phyloP scores from a whole-genome alignment of 345 rosid species.

The Pseudoturritis turrita region DNA sequence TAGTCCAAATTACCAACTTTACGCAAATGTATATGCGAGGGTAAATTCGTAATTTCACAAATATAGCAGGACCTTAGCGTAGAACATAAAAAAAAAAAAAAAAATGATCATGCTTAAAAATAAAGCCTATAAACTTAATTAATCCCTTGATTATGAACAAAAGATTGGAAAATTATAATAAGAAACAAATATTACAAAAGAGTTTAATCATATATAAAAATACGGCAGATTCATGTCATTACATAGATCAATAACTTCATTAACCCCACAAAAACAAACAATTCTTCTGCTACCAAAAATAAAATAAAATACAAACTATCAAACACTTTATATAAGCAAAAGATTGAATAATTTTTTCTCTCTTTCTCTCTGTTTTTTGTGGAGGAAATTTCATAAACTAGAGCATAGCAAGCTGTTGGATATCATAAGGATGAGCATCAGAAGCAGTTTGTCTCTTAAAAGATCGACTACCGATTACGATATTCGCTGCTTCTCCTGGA shows the following conservation, averaged over 20 bases:
- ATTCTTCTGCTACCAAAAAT: not conserved
- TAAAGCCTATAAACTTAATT: too few relatives aligned
- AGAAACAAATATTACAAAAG: not conserved
- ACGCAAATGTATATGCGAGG: not conserved
- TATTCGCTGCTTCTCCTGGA: conserved; percentile 61
- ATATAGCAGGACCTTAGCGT: not conserved
- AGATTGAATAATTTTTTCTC: not conserved
- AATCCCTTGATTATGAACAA: too few relatives aligned
- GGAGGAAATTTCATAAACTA: conserved; percentile 12
- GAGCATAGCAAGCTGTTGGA: conserved; percentile 49
- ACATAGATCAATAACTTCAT: not conserved
- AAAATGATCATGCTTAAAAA: too few relatives aligned
- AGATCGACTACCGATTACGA: conserved; percentile 46
- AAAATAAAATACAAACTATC: not conserved
- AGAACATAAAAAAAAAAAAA: too few relatives aligned
- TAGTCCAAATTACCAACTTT: too few relatives aligned
- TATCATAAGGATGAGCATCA: conserved; percentile 59
- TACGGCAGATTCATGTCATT: not conserved
- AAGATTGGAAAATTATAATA: not conserved
- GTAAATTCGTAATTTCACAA: not conserved
- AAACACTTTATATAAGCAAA: conserved; percentile 1
- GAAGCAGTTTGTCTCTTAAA: conserved; percentile 40
- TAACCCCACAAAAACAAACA: conserved; percentile 7
- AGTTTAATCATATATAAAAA: not conserved
- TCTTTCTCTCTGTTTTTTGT: not conserved